These are phyloP conservation scores for Kuraishia cidri DNA, from an alignment of 805 yeast species.

Conservation along the genomic window DNA sequence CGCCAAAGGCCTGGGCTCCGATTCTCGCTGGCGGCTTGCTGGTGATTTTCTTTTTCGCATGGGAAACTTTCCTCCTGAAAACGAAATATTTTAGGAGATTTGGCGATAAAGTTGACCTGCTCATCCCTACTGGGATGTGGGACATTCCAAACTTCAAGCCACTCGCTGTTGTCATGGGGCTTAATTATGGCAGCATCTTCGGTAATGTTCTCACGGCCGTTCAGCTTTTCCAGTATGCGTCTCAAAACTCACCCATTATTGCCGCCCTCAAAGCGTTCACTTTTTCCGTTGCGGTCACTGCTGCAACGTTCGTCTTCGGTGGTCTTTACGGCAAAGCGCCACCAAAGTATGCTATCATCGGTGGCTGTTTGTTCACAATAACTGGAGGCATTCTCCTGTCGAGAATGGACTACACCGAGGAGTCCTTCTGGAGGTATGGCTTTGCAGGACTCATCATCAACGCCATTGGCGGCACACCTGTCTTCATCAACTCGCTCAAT, in stretches of 20 bases:
- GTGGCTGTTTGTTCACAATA: constrained; percentile 4
- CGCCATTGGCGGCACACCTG: constrained; percentile 3
- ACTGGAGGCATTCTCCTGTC: constrained; percentile 1
- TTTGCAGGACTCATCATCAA: neutral
- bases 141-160: constrained; percentile 14
- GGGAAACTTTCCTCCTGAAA: constrained; percentile 15
- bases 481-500: constrained; percentile 17
- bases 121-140: constrained; percentile 19
- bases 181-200: constrained; percentile 12
- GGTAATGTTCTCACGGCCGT: constrained; percentile 12
- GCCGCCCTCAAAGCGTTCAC: constrained; percentile 8
- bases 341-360: constrained; percentile 10
- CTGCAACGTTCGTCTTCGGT: neutral
- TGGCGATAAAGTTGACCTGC: constrained; percentile 10
- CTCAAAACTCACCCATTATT: constrained; percentile 5
- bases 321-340: constrained; percentile 5
- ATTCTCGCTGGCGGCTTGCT: constrained; percentile 20
- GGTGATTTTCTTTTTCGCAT: constrained; percentile 10
- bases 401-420: neutral
- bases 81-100: constrained; percentile 7
- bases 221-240: constrained; percentile 5
- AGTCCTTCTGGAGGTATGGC: constrained; percentile 1
- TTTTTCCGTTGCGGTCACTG: constrained; percentile 9
- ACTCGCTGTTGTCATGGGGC: constrained; percentile 9
- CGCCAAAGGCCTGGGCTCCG: constrained; percentile 24